These are phyloP conservation scores for Sporothrix globosa DNA, from an alignment of 2,329 filamentous ascomycete genomes.

Conservation along the genomic window DNA sequence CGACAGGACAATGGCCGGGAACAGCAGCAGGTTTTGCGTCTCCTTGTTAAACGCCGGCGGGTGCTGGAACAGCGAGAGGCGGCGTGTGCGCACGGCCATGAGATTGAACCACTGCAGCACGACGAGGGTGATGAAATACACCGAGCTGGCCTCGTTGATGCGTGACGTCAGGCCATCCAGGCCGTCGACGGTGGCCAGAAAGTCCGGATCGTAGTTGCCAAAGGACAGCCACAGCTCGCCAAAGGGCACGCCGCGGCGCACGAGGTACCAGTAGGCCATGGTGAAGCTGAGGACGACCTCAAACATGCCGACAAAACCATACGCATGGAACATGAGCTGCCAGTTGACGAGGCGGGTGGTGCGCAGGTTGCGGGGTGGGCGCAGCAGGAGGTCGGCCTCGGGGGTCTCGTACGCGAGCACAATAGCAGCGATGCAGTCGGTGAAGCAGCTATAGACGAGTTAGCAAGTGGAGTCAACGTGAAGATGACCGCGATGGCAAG, in stretches of 20 bases:
- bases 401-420: slow-evolving; percentile 60
- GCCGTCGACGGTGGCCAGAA: slow-evolving; percentile 48
- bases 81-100: slow-evolving; percentile 55
- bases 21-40: slow-evolving; percentile 55
- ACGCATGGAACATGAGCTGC: slow-evolving; percentile 56
- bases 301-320: slow-evolving; percentile 57
- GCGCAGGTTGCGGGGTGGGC: slow-evolving; percentile 55
- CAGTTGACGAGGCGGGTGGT: slow-evolving; percentile 57
- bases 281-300: slow-evolving; percentile 54
- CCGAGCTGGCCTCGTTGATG: slow-evolving; percentile 54
- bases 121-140: slow-evolving; percentile 60
- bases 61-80: slow-evolving; percentile 56
- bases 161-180: slow-evolving; percentile 51
- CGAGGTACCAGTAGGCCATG: slow-evolving; percentile 61
- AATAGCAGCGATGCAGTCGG: slow-evolving; percentile 56
- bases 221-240: slow-evolving; percentile 54
- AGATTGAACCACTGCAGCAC: slow-evolving; percentile 60
- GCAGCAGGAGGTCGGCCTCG: slow-evolving; percentile 56
- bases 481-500: too few species aligned
- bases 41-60: slow-evolving; percentile 50
- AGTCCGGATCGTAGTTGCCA: slow-evolving; percentile 47
- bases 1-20: slow-evolving; percentile 52
- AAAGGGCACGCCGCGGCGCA: slow-evolving; percentile 51
- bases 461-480: background rate
- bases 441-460: slow-evolving; percentile 49